Percentiles rank a stretch among this genome's conserved stretches.
phyloP scores from a whole-genome alignment of 2,329 filamentous ascomycete genomes.

The Neonectria neomacrospora region DNA sequence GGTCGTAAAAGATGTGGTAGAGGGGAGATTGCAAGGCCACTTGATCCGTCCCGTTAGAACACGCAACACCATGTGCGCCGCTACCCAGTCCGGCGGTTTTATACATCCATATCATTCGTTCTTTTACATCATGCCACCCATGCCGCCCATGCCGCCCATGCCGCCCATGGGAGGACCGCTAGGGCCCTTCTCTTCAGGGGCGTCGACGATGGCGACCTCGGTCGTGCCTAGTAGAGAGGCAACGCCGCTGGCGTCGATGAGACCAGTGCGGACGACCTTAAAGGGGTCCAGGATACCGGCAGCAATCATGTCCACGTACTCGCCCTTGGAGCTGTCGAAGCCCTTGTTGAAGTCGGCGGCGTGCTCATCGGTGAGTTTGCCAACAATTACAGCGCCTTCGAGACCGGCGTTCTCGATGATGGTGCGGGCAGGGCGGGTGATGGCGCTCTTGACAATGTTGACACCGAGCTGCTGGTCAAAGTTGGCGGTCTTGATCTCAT shows the following conservation, averaged over 20 bases:
- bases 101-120: conserved; percentile 44
- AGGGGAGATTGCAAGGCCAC: conserved; percentile 51
- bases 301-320: conserved; percentile 98
- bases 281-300: conserved; percentile 98
- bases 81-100: conserved; percentile 47
- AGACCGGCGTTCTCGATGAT: conserved; percentile 98
- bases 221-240: conserved; percentile 97
- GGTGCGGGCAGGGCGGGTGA: conserved; percentile 91
- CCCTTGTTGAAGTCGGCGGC: conserved; percentile 96
- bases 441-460: conserved; percentile 96
- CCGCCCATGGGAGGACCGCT: conserved; percentile 70
- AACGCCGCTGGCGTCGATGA: conserved; percentile 94
- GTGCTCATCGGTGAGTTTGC: conserved; percentile 96
- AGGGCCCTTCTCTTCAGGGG: conserved; percentile 88
- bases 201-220: conserved; percentile 97
- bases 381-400: conserved; percentile 95
- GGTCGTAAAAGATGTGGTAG: conserved; percentile 41
- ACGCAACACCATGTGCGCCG: conserved; percentile 62
- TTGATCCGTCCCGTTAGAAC: conserved; percentile 52
- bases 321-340: conserved; percentile 94
- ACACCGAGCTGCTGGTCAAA: conserved; percentile 99
- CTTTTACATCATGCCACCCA: conserved; percentile 69
- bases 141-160: conserved; percentile 73
- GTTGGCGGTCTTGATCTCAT: conserved; percentile 86
- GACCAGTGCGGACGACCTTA: conserved; percentile 98